phyloP scores from a whole-genome alignment of 352 stramenopile genomes.

The Globisporangium perplexum region DNA sequence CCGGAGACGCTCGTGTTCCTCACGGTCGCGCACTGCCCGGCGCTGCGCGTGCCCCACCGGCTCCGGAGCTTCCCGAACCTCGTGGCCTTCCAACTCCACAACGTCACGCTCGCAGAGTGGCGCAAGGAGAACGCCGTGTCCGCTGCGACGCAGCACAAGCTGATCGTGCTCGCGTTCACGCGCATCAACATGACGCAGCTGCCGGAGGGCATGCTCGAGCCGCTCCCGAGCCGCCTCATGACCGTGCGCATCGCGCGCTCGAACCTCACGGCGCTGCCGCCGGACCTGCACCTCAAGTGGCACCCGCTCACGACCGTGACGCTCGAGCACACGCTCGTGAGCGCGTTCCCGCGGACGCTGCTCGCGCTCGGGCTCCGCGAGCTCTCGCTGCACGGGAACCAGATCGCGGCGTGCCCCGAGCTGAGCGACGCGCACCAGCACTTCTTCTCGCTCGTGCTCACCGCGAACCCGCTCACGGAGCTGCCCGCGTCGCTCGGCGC shows the following conservation, averaged over 20 bases:
- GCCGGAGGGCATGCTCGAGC: conserved; percentile 1
- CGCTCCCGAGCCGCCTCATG: conserved; percentile 7
- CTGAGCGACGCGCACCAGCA: neutral
- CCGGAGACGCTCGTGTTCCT: conserved; percentile 11
- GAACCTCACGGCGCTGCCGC: conserved; percentile 15
- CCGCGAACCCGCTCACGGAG: neutral
- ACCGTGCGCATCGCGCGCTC: conserved; percentile 19
- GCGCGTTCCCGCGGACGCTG: conserved; percentile 2
- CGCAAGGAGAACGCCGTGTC: neutral
- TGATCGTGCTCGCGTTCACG: neutral
- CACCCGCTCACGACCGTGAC: conserved; percentile 14
- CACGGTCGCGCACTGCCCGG: conserved; percentile 18
- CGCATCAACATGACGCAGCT: conserved; percentile 1
- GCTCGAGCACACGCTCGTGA: conserved; percentile 15
- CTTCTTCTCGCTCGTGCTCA: neutral
- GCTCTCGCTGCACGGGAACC: neutral
- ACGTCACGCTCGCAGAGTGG: conserved; percentile 17
- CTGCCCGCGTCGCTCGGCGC: neutral
- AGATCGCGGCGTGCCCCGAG: neutral
- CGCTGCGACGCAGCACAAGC: neutral
- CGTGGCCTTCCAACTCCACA: conserved; percentile 25
- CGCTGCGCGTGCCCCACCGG: conserved; percentile 8
- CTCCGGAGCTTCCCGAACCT: conserved; percentile 22
- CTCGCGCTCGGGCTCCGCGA: neutral
- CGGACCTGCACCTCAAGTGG: conserved; percentile 14